phyloP scores from a whole-genome alignment of 2,329 filamentous ascomycete species.

The Aspergillus fumigatus region DNA sequence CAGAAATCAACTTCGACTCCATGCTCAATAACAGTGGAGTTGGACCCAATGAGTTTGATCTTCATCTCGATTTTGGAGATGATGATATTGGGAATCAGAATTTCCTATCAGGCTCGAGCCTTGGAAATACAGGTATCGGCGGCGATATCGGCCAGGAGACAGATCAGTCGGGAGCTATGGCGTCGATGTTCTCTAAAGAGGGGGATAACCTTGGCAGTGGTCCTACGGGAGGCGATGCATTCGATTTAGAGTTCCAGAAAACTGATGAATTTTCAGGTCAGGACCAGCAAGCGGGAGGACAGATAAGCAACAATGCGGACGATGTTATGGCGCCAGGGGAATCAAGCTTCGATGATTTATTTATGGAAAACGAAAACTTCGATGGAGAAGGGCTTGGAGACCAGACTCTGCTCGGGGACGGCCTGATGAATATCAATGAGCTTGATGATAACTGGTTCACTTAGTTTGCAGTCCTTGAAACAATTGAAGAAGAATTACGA shows the following conservation, averaged over 20 bases:
- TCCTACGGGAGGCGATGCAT: conserved; percentile 30
- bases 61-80: conserved; percentile 38
- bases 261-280: conserved; percentile 20
- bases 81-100: conserved; percentile 35
- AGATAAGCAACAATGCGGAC: conserved; percentile 22
- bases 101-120: conserved; percentile 32
- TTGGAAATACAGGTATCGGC: conserved; percentile 19
- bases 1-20: conserved; percentile 39
- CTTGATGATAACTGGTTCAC: conserved; percentile 40
- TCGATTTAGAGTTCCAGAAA: conserved; percentile 34
- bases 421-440: conserved; percentile 36
- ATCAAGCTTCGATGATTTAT: conserved; percentile 44
- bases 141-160: conserved; percentile 12
- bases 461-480: conserved; percentile 10
- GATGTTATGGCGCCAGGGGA: conserved; percentile 37
- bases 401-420: conserved; percentile 31
- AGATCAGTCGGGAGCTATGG: conserved; percentile 17
- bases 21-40: conserved; percentile 31
- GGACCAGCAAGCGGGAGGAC: conserved; percentile 9
- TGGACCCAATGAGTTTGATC: conserved; percentile 32
- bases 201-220: conserved; percentile 29
- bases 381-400: conserved; percentile 28
- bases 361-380: conserved; percentile 37
- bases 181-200: conserved; percentile 26
- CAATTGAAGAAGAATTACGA: background rate